Percentiles rank a stretch among this genome's conserved stretches.
These are phyloP conservation scores for Barnettozyma hawaiiensis DNA, from an alignment of 1,139 yeast genomes.

Conservation along the genomic window DNA sequence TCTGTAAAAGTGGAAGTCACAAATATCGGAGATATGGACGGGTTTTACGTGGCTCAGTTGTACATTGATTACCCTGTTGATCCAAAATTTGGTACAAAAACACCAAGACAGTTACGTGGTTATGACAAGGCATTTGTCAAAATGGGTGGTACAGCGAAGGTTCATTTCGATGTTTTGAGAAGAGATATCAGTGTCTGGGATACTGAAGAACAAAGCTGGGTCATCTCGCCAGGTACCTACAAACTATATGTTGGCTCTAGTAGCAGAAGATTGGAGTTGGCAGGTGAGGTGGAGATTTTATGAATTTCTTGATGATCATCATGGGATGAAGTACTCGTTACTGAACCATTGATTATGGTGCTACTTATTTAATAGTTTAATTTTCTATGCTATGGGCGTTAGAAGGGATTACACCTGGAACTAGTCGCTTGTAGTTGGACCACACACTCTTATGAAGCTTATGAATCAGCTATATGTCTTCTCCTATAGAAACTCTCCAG, in stretches of 20 bases:
- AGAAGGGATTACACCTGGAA: too few relatives aligned
- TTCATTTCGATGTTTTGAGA: constrained; percentile 43
- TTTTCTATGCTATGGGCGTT: too few relatives aligned
- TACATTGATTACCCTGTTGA: constrained; percentile 50
- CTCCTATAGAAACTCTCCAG: too few relatives aligned
- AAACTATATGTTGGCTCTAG: constrained; percentile 48
- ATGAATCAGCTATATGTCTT: too few relatives aligned
- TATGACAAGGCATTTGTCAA: constrained; percentile 50
- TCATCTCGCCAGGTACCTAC: constrained; percentile 53
- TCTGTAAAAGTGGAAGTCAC: constrained; percentile 43
- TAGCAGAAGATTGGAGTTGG: constrained; percentile 45
- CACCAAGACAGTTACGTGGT: constrained; percentile 53
- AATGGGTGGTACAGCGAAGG: constrained; percentile 37
- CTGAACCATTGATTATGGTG: too few relatives aligned
- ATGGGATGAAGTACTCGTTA: too few relatives aligned
- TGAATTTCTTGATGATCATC: too few relatives aligned
- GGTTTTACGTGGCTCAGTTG: constrained; percentile 51
- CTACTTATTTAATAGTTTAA: too few relatives aligned
- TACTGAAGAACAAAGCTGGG: constrained; percentile 52
- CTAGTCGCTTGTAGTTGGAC: too few relatives aligned
- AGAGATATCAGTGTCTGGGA: constrained; percentile 62
- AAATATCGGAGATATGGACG: constrained; percentile 46
- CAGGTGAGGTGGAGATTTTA: constrained; percentile 24
- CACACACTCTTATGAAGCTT: too few relatives aligned
- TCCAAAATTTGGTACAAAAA: constrained; percentile 27